A percentile compares a stretch with the other conserved stretches of the same genome.
Conservation (phyloP, 306 rosid species). For the Pyrus communis region DNA sequence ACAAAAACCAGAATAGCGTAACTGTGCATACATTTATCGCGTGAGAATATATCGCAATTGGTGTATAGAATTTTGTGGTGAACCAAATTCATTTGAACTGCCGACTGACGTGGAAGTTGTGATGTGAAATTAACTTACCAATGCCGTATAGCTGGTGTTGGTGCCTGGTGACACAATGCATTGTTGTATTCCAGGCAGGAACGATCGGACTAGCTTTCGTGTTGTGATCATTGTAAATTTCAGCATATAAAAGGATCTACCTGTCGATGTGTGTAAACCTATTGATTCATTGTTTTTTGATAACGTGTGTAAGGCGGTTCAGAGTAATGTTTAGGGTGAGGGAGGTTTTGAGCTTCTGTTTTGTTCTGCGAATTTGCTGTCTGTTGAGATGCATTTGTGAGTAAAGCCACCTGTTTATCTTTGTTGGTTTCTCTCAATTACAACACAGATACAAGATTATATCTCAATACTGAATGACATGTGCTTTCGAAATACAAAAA, state of each 20-base stretch:
- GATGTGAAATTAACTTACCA: not conserved
- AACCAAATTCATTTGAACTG: not conserved
- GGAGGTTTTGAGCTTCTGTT: not conserved
- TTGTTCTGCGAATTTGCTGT: not conserved
- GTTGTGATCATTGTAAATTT: not conserved
- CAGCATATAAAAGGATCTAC: not conserved
- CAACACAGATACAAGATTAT: not conserved
- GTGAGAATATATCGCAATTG: not conserved
- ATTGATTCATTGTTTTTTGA: not conserved
- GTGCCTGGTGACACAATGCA: not conserved
- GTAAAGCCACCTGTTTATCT: not conserved
- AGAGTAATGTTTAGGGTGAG: not conserved
- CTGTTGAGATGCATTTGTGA: not conserved
- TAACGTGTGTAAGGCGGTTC: not conserved
- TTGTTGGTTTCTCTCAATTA: not conserved
- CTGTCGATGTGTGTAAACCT: not conserved
- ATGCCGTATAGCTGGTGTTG: not conserved
- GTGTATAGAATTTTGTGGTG: not conserved
- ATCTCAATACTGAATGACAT: no score
- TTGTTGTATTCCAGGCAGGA: not conserved
- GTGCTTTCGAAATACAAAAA: no score
- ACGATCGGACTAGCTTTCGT: not conserved
- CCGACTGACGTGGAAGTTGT: not conserved
- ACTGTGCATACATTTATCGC: not conserved
- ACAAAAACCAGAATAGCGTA: slow-evolving; percentile 3